These are phyloP conservation scores for Daedalea quercina DNA, from an alignment of 768 basidiomycete genomes.

Conservation along the genomic window DNA sequence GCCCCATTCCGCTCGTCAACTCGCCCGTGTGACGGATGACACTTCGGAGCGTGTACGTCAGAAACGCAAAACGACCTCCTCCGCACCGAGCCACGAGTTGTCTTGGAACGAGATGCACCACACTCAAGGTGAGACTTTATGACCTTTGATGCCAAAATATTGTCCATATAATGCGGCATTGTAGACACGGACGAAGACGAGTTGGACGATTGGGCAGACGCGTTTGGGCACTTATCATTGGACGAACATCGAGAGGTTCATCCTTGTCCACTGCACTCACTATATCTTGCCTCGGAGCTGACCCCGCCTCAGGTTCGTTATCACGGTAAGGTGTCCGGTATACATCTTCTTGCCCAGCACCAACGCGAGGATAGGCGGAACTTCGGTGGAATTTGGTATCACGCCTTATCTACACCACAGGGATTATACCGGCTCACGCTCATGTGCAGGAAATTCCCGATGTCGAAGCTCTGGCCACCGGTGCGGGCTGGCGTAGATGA, in stretches of 20 bases:
- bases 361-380: constrained; percentile 67
- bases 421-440: not conserved
- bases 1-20: not conserved
- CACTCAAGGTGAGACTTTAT: not conserved
- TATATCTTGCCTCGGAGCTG: constrained; percentile 9
- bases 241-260: constrained; percentile 77
- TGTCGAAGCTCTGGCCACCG: constrained; percentile 67
- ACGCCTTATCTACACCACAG: not conserved
- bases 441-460: constrained; percentile 35
- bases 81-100: not conserved
- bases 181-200: constrained; percentile 16
- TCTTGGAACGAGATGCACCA: not conserved
- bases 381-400: constrained; percentile 31
- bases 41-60: constrained; percentile 31
- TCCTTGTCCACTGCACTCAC: no score
- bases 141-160: not conserved
- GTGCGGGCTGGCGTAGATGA: constrained; percentile 34
- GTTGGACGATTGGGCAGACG: constrained; percentile 39
- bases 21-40: not conserved
- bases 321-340: constrained; percentile 70
- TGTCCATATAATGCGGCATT: not conserved
- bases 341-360: constrained; percentile 61
- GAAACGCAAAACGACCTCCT: constrained; percentile 31
- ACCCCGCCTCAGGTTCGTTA: constrained; percentile 56
- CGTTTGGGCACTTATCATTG: constrained; percentile 64